These are phyloP conservation scores for Suhomyces panamericanus DNA, from an alignment of 1,139 yeast species.

Conservation along the genomic window DNA sequence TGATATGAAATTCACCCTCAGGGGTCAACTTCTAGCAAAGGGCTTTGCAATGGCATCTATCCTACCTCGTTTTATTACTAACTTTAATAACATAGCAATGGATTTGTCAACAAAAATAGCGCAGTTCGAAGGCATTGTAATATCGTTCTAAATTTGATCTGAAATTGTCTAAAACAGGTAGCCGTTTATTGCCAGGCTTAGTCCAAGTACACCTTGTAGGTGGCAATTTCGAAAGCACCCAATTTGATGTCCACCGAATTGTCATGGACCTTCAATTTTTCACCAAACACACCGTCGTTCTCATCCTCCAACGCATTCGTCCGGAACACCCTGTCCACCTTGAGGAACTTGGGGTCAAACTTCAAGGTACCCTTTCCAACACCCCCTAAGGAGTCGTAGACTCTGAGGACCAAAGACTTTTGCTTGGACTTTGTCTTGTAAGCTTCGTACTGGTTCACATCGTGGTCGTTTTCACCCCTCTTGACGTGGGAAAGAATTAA, in stretches of 20 bases:
- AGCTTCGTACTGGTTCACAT: conserved; percentile 37
- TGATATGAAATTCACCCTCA: too few relatives aligned
- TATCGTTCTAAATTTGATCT: background rate
- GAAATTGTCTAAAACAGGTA: too few relatives aligned
- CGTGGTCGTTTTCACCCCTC: conserved; percentile 83
- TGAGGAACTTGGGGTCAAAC: conserved; percentile 31
- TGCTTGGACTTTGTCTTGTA: conserved; percentile 22
- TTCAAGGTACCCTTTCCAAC: conserved; percentile 52
- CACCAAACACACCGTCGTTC: conserved; percentile 13
- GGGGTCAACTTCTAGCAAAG: too few relatives aligned
- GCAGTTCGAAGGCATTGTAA: too few relatives aligned
- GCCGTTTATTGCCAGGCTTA: background rate
- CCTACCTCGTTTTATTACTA: too few relatives aligned
- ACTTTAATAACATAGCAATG: too few relatives aligned
- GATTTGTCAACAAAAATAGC: too few relatives aligned
- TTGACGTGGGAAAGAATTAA: conserved; percentile 76
- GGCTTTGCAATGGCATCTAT: too few relatives aligned
- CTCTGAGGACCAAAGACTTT: conserved; percentile 64
- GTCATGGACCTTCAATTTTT: conserved; percentile 26
- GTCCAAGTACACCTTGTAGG: conserved; percentile 51
- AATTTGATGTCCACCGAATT: conserved; percentile 47
- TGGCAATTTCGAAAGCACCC: conserved; percentile 78
- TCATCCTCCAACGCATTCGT: conserved; percentile 76
- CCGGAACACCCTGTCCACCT: conserved; percentile 52
- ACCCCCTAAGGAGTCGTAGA: conserved; percentile 89